A percentile compares a stretch with the other conserved stretches of the same genome.
phyloP scores from a whole-genome alignment of 768 basidiomycete species.

The Auriscalpium orientale region DNA sequence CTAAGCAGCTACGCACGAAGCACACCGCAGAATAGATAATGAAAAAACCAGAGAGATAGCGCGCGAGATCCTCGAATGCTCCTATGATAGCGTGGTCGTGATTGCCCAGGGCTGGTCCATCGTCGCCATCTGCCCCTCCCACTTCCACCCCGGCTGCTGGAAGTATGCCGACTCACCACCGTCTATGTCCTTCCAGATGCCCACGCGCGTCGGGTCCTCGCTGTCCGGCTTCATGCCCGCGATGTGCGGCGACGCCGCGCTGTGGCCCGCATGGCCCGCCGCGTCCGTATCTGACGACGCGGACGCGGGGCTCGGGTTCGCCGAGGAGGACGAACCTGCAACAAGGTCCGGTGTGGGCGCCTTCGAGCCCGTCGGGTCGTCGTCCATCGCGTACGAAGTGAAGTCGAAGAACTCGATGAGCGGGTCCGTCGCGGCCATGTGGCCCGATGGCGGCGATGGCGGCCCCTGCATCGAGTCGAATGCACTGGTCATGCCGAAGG shows the following conservation, averaged over 20 bases:
- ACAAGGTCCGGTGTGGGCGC: conserved; percentile 71
- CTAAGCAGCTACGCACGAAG: neutral
- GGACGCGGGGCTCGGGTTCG: conserved; percentile 69
- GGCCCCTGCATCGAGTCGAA: conserved; percentile 7
- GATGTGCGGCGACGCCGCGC: conserved; percentile 27
- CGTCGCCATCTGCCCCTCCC: conserved; percentile 59
- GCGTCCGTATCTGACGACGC: conserved; percentile 47
- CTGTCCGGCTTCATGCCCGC: conserved; percentile 42
- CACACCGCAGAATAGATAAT: conserved; percentile 1
- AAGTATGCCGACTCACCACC: conserved; percentile 71
- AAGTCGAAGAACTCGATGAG: conserved; percentile 66
- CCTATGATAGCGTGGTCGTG: conserved; percentile 40
- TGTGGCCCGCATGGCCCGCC: conserved; percentile 26
- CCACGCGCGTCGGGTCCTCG: conserved; percentile 43
- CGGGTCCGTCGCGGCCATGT: conserved; percentile 33
- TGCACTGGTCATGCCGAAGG: conserved; percentile 21
- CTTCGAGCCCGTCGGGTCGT: conserved; percentile 54
- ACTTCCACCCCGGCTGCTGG: conserved; percentile 55
- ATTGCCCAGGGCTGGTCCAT: conserved; percentile 71
- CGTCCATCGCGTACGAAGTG: conserved; percentile 46
- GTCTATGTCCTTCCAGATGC: conserved; percentile 63
- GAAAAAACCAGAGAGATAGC: conserved; percentile 5
- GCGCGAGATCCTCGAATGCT: conserved; percentile 19
- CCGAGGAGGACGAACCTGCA: conserved; percentile 50
- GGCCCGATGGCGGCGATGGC: conserved; percentile 25